Conservation (phyloP, 345 rosid species). For the Alliaria petiolata region DNA sequence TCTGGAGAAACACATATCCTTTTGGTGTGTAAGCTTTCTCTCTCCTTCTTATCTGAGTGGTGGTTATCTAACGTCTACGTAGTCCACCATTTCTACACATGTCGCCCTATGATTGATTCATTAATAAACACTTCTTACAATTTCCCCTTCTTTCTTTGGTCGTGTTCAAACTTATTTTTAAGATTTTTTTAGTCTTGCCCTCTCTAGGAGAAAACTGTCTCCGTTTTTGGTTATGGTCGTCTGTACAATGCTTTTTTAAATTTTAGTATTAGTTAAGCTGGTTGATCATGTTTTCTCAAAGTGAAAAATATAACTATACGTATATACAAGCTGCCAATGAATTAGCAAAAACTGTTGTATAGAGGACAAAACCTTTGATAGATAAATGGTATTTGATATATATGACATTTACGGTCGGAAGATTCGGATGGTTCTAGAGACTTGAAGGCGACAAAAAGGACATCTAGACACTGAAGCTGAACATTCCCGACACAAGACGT, state of each 20-base stretch:
- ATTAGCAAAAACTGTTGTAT: neutral
- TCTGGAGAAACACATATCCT: neutral
- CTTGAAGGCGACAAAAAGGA: constrained; percentile 88
- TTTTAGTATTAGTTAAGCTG: too few relatives aligned
- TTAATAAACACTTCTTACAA: neutral
- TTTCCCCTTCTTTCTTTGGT: neutral
- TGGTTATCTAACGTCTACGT: constrained; percentile 34
- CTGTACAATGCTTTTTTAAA: too few relatives aligned
- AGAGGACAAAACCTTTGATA: constrained; percentile 10
- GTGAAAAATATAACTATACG: neutral
- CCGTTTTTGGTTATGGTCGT: too few relatives aligned
- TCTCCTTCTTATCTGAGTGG: constrained; percentile 26
- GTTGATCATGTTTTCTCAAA: neutral
- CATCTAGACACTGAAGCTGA: constrained; percentile 77
- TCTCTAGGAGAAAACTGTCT: too few relatives aligned
- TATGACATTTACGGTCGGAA: constrained; percentile 50
- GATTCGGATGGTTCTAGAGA: constrained; percentile 56
- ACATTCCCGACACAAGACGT: constrained; percentile 78
- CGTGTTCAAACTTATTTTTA: too few relatives aligned
- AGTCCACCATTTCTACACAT: neutral
- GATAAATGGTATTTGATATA: neutral
- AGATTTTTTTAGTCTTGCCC: too few relatives aligned
- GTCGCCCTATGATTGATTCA: neutral
- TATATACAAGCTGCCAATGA: constrained; percentile 17
- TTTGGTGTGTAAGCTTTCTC: neutral